Conservation (phyloP, 2,329 filamentous ascomycete species). For the Beauveria brongniartii region DNA sequence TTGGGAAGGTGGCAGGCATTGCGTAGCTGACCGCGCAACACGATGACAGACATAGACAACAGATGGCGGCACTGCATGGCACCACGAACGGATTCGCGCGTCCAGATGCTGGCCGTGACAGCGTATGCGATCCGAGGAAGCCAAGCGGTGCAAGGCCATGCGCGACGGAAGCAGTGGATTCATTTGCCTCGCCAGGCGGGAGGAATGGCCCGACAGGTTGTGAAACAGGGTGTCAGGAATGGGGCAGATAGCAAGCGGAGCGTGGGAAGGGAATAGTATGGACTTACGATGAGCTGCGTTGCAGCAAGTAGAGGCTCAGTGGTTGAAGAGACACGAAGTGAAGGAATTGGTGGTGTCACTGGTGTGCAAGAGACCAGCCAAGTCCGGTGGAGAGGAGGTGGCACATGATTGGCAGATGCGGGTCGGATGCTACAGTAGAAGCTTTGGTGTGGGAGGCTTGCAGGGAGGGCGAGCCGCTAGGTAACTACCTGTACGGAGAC, state of each 20-base stretch:
- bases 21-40: conserved; percentile 7
- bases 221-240: conserved; percentile 1
- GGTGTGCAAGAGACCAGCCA: conserved; percentile 2
- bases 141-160: background rate
- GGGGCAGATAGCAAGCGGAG: background rate
- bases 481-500: no score
- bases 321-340: conserved; percentile 6
- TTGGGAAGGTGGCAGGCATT: background rate
- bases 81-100: conserved; percentile 2
- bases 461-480: background rate
- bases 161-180: conserved; percentile 5
- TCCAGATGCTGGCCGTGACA: background rate
- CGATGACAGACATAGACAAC: background rate
- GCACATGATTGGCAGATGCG: conserved; percentile 13
- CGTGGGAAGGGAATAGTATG: background rate
- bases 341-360: background rate
- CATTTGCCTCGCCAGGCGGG: background rate
- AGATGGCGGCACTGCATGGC: background rate
- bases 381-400: conserved; percentile 8
- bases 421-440: conserved; percentile 9
- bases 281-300: background rate
- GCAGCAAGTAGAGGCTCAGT: background rate
- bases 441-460: background rate
- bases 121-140: background rate
- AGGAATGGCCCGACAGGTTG: conserved; percentile 2